Base-by-base conservation (phyloP, 2,329 filamentous ascomycete species). In the Trichoderma atrobrunneum region DNA sequence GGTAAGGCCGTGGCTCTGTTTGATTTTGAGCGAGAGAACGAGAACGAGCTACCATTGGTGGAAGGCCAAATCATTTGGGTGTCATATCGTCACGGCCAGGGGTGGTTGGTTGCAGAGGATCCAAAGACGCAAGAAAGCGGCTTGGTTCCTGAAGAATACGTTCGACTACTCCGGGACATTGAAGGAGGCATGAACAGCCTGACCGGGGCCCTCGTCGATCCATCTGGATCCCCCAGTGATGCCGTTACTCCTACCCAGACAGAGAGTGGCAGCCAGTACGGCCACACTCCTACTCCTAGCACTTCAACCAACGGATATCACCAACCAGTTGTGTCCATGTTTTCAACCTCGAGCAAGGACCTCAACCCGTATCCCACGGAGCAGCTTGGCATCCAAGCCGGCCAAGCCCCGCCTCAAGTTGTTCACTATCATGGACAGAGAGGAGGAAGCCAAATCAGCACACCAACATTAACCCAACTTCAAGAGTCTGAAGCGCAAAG, bases 11-110 rank as follows among this genome's bases (percentile, higher is more conserved):
- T 99, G 32, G 96, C 96, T 7, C 86, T 99, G 26, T 99, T 97
- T 80, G 95, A 98, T 80, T 99, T 99, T 82, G 91, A 91, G 76
- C 89, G 95, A 36, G 95, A 98, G 81, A 98, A 98, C 80, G 94
- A 98, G 80, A 99, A 98, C 79, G 96, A 99, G 81, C 85, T 99
- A 72, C 94, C 94, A 5, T 85, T 99, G 61, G 91, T 93, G 0
- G 96, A 99, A 82, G 96, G 96, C 7, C 96, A 99, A 79, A 93
- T 98, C 72, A 97, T 99, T 71, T 92, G 96, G 85, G 95, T 99
- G 28, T 97, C 94, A 18, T 99, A 98, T 81, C 89, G 96, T 57
- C 95, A 98, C 79, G 95, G 95, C 18, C 94, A 98, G 82, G 96
- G 96, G 70, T 99, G 96, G 96, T 87, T 99, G 66, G 96, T 99